Evolutionary conservation across 371 early-diverging fungal genomes (phyloP).

Genomic region (Phascolomyces articulosus): DNA sequence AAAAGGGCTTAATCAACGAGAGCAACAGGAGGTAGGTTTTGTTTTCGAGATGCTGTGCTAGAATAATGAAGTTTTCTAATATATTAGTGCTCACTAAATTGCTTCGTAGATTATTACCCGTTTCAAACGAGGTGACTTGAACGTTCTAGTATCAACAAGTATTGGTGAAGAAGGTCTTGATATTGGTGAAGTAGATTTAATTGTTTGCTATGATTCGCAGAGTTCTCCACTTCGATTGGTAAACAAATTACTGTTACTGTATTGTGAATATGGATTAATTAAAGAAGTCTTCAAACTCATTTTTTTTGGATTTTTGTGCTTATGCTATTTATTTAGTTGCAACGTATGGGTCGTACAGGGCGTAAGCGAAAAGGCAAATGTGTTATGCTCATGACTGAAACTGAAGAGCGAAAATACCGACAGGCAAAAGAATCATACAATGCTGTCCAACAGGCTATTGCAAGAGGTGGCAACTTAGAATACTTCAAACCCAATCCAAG

Average conservation of each 20-base stretch:
- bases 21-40: conserved; percentile 74
- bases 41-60: neutral
- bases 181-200: conserved; percentile 96
- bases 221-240: conserved; percentile 84
- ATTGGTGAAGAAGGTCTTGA: conserved; percentile 98
- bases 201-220: conserved; percentile 90
- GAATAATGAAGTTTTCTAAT: too few species aligned
- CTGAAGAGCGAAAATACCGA: conserved; percentile 74
- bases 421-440: conserved; percentile 66
- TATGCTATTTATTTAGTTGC: conserved; percentile 66
- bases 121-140: conserved; percentile 75
- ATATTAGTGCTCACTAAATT: neutral
- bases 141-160: conserved; percentile 89
- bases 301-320: too few species aligned
- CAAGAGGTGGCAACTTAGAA: conserved; percentile 16
- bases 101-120: conserved; percentile 19
- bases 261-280: too few species aligned
- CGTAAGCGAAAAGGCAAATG: conserved; percentile 87
- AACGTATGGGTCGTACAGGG: conserved; percentile 95
- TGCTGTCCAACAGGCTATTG: conserved; percentile 56
- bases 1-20: conserved; percentile 82
- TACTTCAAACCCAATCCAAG: conserved; percentile 32
- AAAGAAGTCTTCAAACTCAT: too few species aligned
- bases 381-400: conserved; percentile 78
- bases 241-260: too few species aligned